Evolutionary conservation across 2,329 filamentous ascomycete species (phyloP), one percentile per base, ranked within the genome.

Genomic region (Chaetomium strumarium): DNA sequence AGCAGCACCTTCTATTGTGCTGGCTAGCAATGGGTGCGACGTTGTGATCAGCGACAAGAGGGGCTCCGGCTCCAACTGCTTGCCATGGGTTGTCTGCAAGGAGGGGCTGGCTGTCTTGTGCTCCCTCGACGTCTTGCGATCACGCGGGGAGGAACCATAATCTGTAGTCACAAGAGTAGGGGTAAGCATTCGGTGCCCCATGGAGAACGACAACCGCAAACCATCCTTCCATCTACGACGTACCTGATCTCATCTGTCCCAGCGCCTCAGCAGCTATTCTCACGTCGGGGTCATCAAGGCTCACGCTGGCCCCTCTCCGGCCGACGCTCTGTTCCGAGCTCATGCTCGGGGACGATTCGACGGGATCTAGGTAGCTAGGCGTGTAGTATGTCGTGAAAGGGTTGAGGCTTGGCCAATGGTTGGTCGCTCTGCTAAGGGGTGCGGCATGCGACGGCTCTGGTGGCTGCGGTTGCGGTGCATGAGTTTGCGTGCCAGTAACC

Each of bases 41-140:
- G 89, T 91, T 0, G 90, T 95, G 19, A 97, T 79, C 1, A 97
- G 81, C 5, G 89, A 88, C 3, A 97, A 75, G 6, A 96, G 76
- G 1, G 91, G 93, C 68, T 96, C 90, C 6, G 83, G 77, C 38
- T 85, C 78, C 13, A 75, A 70, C 6, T 49, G 57, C 6, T 41
- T 42, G 37, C 16, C 14, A 5, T 9, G 17, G 37, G 42, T 52
- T 38, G 34, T 53, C 13, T 42, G 49, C 2, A 44, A 48, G 7
- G 47, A 48, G 12, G 40, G 37, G 7, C 51, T 53, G 34, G 41
- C 36, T 12, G 52, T 36, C 31, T 49, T 45, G 46, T 51, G 46
- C 45, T 57, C 56, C 34, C 49, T 68, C 8, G 67, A 66, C 2
- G 52, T 38, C 40, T 31, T 49, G 43, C 54, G 50, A 41, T 53